These are phyloP conservation scores for Tricharina praecox DNA, from an alignment of 495 filamentous ascomycete genomes.

Conservation along the genomic window DNA sequence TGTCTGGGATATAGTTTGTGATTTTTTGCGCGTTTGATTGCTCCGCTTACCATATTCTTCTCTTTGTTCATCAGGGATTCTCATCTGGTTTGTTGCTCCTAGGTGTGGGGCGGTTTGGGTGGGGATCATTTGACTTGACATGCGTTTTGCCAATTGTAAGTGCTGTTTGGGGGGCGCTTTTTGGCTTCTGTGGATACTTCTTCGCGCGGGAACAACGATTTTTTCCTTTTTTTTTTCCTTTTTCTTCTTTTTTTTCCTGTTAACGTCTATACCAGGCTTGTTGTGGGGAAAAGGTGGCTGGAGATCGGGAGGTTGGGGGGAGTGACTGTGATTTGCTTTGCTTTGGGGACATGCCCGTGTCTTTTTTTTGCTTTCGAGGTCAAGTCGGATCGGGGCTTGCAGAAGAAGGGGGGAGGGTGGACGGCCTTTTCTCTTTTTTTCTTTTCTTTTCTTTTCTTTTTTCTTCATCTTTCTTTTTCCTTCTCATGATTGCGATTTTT, in stretches of 20 bases:
- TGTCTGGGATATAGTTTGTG: slow-evolving; percentile 6
- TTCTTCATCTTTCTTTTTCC: background rate
- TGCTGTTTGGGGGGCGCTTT: too few relatives aligned
- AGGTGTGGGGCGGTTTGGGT: too few relatives aligned
- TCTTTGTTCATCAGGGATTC: background rate
- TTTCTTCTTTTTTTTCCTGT: background rate
- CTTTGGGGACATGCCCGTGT: background rate
- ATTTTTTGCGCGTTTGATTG: background rate
- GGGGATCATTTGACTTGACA: too few relatives aligned
- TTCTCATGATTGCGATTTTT: slow-evolving; percentile 5
- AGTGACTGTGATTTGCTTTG: background rate
- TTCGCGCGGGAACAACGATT: background rate
- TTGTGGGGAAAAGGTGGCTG: too few relatives aligned
- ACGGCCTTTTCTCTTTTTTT: too few relatives aligned
- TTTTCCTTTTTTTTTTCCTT: background rate
- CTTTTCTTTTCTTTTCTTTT: too few relatives aligned
- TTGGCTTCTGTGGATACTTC: too few relatives aligned
- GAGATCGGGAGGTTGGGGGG: too few relatives aligned
- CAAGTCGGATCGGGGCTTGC: too few relatives aligned
- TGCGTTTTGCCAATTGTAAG: too few relatives aligned
- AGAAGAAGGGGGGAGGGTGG: too few relatives aligned
- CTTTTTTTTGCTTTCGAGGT: too few relatives aligned
- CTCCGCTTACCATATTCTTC: slow-evolving; percentile 1
- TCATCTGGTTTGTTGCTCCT: slow-evolving; percentile 2
- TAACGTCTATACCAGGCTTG: background rate